Evolutionary conservation across 2,329 filamentous ascomycete species (phyloP).

Genomic region (Mariannaea sp.): DNA sequence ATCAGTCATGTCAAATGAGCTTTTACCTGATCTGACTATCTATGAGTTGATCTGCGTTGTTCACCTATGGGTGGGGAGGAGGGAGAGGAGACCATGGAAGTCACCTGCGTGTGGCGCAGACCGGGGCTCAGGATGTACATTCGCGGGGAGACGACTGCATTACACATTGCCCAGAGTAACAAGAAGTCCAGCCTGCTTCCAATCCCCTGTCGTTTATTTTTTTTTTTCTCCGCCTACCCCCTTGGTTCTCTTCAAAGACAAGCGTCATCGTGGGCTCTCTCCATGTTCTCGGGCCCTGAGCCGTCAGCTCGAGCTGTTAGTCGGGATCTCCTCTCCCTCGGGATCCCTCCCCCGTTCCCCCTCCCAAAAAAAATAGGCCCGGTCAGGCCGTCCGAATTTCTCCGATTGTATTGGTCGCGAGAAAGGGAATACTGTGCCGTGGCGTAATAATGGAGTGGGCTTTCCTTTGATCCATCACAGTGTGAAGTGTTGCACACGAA

Average conservation of each 20-base stretch:
- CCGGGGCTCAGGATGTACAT: too few species aligned
- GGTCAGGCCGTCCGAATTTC: conserved; percentile 20
- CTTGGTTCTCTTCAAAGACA: too few species aligned
- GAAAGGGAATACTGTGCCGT: background rate
- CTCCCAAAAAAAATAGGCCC: conserved; percentile 6
- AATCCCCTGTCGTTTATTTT: too few species aligned
- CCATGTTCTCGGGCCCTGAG: conserved; percentile 30
- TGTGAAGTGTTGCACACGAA: too few species aligned
- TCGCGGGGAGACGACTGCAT: conserved; percentile 2
- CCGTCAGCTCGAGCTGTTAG: conserved; percentile 22
- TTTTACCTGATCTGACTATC: background rate
- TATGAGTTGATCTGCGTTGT: background rate
- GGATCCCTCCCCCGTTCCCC: conserved; percentile 1
- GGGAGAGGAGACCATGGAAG: too few species aligned
- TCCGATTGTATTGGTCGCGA: conserved; percentile 4
- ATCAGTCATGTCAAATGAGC: too few species aligned
- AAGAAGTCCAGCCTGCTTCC: background rate
- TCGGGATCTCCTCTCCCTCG: conserved; percentile 1
- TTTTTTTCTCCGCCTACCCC: background rate
- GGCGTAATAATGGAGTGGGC: too few species aligned
- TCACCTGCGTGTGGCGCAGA: too few species aligned
- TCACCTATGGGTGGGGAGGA: too few species aligned
- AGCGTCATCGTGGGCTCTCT: conserved; percentile 15
- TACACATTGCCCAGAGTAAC: conserved; percentile 20
- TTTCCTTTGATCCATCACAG: background rate